Evolutionary conservation across 257 asterid species (phyloP).

Genomic region (Solanum rostratum): DNA sequence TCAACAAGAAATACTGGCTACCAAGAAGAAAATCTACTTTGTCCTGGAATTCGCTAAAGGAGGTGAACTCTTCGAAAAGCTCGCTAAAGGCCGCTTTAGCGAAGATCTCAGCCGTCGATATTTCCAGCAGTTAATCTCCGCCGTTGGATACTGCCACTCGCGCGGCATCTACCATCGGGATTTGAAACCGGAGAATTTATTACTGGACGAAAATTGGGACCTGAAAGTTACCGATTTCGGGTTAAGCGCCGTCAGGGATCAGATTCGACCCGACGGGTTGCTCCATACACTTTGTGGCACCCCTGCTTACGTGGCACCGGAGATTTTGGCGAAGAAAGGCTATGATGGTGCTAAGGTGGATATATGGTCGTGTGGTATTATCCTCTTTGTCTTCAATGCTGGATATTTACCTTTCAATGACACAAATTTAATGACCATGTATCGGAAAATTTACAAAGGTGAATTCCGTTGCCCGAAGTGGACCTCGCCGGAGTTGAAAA

Average conservation of each 20-base stretch:
- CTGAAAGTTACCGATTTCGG: conserved; percentile 39
- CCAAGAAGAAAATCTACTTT: conserved; percentile 27
- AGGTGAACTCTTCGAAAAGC: conserved; percentile 34
- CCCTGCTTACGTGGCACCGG: conserved; percentile 44
- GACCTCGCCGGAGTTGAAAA: conserved; percentile 34
- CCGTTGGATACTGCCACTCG: conserved; percentile 35
- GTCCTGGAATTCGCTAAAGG: conserved; percentile 37
- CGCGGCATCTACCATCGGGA: conserved; percentile 37
- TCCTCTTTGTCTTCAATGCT: conserved; percentile 32
- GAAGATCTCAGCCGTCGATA: conserved; percentile 23
- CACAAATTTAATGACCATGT: conserved; percentile 35
- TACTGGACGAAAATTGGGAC: conserved; percentile 22
- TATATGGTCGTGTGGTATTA: conserved; percentile 45
- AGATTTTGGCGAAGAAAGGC: conserved; percentile 32
- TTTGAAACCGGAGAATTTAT: conserved; percentile 37
- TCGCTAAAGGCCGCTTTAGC: conserved; percentile 23
- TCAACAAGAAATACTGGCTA: conserved; percentile 30
- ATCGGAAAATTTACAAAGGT: conserved; percentile 36
- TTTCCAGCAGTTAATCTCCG: conserved; percentile 37
- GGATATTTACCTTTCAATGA: conserved; percentile 48
- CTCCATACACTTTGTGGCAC: conserved; percentile 46
- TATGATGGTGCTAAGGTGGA: conserved; percentile 41
- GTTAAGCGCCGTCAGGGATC: conserved; percentile 29
- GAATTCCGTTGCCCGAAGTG: conserved; percentile 42
- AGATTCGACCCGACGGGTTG: conserved; percentile 19